Evolutionary conservation across 345 rosid species (phyloP).

Genomic region (Hibiscus mutabilis): DNA sequence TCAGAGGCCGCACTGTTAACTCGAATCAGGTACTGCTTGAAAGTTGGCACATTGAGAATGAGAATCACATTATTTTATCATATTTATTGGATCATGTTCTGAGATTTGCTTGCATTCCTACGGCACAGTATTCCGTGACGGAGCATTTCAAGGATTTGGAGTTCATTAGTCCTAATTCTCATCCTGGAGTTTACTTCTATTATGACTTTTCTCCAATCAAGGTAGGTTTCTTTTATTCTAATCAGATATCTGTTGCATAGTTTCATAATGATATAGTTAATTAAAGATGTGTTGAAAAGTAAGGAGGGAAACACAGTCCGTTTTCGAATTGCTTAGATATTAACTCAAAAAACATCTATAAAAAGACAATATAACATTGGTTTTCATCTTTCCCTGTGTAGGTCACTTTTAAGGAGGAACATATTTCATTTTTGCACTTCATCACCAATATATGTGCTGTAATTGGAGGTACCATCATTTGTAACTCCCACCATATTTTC

Average conservation of each 20-base stretch:
- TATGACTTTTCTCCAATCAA: constrained; percentile 90
- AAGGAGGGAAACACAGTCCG: too few species aligned
- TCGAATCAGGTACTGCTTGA: constrained; percentile 59
- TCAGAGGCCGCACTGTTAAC: constrained; percentile 47
- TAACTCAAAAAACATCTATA: not conserved
- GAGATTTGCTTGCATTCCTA: constrained; percentile 3
- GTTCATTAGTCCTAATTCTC: constrained; percentile 31
- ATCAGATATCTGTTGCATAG: not conserved
- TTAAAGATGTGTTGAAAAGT: too few species aligned
- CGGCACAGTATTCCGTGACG: constrained; percentile 70
- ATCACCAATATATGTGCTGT: constrained; percentile 76
- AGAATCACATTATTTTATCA: not conserved
- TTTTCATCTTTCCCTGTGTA: constrained; percentile 21
- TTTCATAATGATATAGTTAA: not conserved
- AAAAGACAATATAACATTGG: not conserved
- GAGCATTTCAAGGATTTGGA: constrained; percentile 66
- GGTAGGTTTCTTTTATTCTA: constrained; percentile 32
- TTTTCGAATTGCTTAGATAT: too few species aligned
- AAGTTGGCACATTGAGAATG: not conserved
- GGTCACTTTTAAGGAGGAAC: constrained; percentile 75
- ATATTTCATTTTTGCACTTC: constrained; percentile 70
- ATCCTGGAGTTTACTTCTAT: constrained; percentile 82
- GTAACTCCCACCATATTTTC: not conserved
- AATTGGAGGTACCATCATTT: constrained; percentile 54
- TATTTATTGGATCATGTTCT: constrained; percentile 13